Evolutionary conservation across 495 filamentous ascomycete species (phyloP).

Genomic region (Penicillium desertorum): DNA sequence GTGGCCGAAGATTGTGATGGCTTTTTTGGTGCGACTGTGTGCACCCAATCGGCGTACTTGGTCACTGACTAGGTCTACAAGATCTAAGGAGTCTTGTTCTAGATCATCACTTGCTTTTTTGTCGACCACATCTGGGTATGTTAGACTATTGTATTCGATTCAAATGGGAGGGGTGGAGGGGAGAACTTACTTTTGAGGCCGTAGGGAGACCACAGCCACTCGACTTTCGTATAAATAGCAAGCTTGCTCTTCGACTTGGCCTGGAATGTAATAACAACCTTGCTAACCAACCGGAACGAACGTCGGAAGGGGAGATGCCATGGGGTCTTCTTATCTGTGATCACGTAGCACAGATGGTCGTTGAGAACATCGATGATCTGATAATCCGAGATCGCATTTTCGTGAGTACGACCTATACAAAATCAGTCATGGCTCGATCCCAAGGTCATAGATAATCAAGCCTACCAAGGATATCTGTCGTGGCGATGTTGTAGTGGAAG

Average conservation of each 20-base stretch:
- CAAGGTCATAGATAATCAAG: slow-evolving; percentile 2
- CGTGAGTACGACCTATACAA: slow-evolving; percentile 46
- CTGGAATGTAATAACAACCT: slow-evolving; percentile 90
- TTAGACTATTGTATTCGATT: slow-evolving; percentile 15
- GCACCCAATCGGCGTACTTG: slow-evolving; percentile 77
- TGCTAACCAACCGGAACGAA: slow-evolving; percentile 80
- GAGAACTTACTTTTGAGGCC: slow-evolving; percentile 56
- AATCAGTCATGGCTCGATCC: slow-evolving; percentile 11
- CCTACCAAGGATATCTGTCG: slow-evolving; percentile 62
- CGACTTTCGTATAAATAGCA: slow-evolving; percentile 80
- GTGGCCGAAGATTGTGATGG: slow-evolving; percentile 84
- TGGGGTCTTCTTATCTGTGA: slow-evolving; percentile 82
- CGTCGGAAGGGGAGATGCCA: slow-evolving; percentile 86
- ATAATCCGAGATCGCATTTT: slow-evolving; percentile 67
- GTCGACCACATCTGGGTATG: slow-evolving; percentile 61
- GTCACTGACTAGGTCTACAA: slow-evolving; percentile 81
- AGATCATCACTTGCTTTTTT: slow-evolving; percentile 78
- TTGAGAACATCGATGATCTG: slow-evolving; percentile 90
- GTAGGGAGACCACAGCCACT: slow-evolving; percentile 71
- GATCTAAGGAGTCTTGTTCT: slow-evolving; percentile 77
- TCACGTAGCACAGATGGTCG: slow-evolving; percentile 93
- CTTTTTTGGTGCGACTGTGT: slow-evolving; percentile 83
- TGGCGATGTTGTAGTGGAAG: slow-evolving; percentile 76
- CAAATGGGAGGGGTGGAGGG: background rate
- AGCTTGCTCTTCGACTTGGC: slow-evolving; percentile 91